phyloP scores from a whole-genome alignment of 306 rosid species.

The Medicago lupulina region DNA sequence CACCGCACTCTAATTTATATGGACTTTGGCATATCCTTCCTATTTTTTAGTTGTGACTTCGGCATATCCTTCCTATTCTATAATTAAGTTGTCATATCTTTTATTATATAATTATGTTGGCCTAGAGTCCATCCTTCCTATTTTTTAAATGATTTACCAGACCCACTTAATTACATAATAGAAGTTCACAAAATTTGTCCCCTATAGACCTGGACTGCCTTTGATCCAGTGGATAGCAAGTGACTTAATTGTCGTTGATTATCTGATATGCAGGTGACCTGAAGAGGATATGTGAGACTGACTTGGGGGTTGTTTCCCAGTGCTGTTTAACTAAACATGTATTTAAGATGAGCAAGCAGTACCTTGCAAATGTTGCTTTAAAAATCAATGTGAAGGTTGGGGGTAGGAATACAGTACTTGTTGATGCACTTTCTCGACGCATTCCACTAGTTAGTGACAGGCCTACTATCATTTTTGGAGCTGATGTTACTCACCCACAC shows the following conservation, averaged over 20 bases:
- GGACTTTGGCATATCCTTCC: too few relatives aligned
- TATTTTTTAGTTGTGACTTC: too few relatives aligned
- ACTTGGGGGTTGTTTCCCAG: constrained; percentile 92
- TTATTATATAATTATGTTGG: too few relatives aligned
- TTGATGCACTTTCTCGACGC: constrained; percentile 86
- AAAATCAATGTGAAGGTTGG: constrained; percentile 98
- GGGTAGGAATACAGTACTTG: constrained; percentile 95
- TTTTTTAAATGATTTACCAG: too few relatives aligned
- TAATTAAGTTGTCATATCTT: too few relatives aligned
- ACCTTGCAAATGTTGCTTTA: constrained; percentile 87
- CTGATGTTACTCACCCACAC: constrained; percentile 99
- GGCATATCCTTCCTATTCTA: too few relatives aligned
- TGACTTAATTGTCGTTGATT: neutral
- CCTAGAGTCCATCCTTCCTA: too few relatives aligned
- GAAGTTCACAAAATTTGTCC: too few relatives aligned
- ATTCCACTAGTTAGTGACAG: constrained; percentile 92
- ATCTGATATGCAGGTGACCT: constrained; percentile 72
- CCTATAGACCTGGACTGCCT: too few relatives aligned
- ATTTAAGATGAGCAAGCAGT: constrained; percentile 84
- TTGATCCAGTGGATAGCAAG: neutral
- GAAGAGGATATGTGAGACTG: constrained; percentile 94
- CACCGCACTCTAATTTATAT: too few relatives aligned
- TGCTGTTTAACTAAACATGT: constrained; percentile 94
- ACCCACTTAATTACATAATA: too few relatives aligned
- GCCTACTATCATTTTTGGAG: constrained; percentile 97